Conservation (phyloP, 2,329 filamentous ascomycete genomes). For the Kalmusia sp. region DNA sequence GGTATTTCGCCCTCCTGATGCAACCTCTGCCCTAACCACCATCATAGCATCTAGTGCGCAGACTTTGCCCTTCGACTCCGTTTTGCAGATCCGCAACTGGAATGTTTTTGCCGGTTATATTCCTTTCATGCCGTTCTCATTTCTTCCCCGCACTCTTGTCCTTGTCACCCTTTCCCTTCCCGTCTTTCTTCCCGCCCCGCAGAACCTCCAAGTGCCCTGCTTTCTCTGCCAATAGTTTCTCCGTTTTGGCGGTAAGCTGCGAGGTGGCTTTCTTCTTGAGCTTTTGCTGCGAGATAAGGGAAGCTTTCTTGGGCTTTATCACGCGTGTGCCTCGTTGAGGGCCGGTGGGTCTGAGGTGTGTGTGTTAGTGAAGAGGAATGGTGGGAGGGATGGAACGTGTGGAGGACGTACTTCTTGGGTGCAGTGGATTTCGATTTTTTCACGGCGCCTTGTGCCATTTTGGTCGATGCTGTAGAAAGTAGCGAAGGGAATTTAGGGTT, state of each 20-base stretch:
- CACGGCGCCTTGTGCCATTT: conserved; percentile 58
- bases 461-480: background rate
- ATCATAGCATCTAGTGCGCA: too few species aligned
- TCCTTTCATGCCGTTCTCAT: background rate
- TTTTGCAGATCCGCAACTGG: too few species aligned
- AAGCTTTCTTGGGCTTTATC: conserved; percentile 71
- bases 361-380: conserved; percentile 8
- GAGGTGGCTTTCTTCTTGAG: conserved; percentile 71
- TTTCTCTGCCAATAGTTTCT: conserved; percentile 69
- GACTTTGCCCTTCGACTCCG: too few species aligned
- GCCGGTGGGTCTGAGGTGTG: conserved; percentile 46
- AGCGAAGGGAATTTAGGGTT: background rate
- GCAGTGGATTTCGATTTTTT: conserved; percentile 50
- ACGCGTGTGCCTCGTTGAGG: conserved; percentile 66
- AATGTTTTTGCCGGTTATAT: too few species aligned
- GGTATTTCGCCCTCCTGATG: too few species aligned
- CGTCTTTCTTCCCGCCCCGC: conserved; percentile 68
- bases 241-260: conserved; percentile 70
- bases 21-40: too few species aligned
- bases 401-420: conserved; percentile 45
- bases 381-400: background rate
- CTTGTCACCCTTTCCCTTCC: conserved; percentile 29
- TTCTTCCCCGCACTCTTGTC: conserved; percentile 15
- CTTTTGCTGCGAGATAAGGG: conserved; percentile 66
- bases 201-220: conserved; percentile 75